phyloP scores from a whole-genome alignment of 2,329 filamentous ascomycete species.

The Alternaria sp. region DNA sequence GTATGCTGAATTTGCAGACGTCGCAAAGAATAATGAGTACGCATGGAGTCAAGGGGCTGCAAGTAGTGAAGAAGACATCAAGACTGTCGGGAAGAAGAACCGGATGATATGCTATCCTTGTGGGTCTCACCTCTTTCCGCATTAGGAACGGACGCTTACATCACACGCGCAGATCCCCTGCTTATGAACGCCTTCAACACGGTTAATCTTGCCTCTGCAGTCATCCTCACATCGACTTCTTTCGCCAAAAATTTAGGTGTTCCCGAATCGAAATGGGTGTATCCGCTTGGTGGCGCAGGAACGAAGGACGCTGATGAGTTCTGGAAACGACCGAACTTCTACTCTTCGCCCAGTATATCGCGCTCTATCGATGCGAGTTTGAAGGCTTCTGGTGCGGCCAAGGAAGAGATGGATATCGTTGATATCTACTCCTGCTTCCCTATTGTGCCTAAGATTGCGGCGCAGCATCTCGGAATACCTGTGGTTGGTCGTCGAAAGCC shows the following conservation, averaged over 20 bases:
- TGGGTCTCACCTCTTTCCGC: slow-evolving; percentile 45
- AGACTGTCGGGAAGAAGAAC: slow-evolving; percentile 62
- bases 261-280: slow-evolving; percentile 65
- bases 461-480: slow-evolving; percentile 63
- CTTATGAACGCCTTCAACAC: slow-evolving; percentile 76
- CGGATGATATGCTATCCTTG: slow-evolving; percentile 73
- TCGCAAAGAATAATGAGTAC: slow-evolving; percentile 60
- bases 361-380: slow-evolving; percentile 63
- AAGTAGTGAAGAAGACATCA: slow-evolving; percentile 60
- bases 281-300: slow-evolving; percentile 68
- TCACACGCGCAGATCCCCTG: slow-evolving; percentile 62
- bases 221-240: slow-evolving; percentile 64
- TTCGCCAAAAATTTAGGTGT: slow-evolving; percentile 63
- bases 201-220: slow-evolving; percentile 68
- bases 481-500: slow-evolving; percentile 55
- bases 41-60: slow-evolving; percentile 65
- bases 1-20: slow-evolving; percentile 66
- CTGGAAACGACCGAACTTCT: slow-evolving; percentile 66
- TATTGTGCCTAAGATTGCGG: slow-evolving; percentile 71
- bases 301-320: slow-evolving; percentile 65
- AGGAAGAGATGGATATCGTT: slow-evolving; percentile 63
- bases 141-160: neutral
- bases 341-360: slow-evolving; percentile 64
- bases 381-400: slow-evolving; percentile 53
- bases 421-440: slow-evolving; percentile 75